Evolutionary conservation across 2,329 filamentous ascomycete genomes (phyloP).

Genomic region (Diaporthe batatas): DNA sequence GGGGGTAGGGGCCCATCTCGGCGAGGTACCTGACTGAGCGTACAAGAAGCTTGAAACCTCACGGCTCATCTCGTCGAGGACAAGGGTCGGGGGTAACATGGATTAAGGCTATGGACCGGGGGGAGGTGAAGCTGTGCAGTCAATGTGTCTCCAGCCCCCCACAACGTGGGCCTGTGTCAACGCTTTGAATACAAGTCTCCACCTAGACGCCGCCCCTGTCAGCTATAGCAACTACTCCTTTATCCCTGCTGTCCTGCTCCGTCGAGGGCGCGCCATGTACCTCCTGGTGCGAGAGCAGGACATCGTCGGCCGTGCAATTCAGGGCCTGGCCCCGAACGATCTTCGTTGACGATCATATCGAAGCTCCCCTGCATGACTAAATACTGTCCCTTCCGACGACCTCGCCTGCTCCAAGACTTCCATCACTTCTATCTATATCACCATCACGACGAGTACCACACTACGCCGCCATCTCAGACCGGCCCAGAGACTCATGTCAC

Average conservation of each 20-base stretch:
- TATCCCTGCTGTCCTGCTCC: slow-evolving; percentile 35
- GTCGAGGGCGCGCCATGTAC: slow-evolving; percentile 36
- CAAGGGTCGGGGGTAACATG: slow-evolving; percentile 34
- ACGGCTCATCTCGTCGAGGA: slow-evolving; percentile 22
- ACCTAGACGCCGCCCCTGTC: slow-evolving; percentile 28
- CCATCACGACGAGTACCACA: slow-evolving; percentile 7
- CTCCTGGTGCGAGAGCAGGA: slow-evolving; percentile 33
- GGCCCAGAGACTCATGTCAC: slow-evolving; percentile 36
- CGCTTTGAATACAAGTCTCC: slow-evolving; percentile 35
- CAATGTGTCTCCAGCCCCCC: slow-evolving; percentile 39
- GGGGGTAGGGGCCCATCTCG: slow-evolving; percentile 7
- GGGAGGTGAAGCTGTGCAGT: slow-evolving; percentile 33
- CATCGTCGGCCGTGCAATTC: slow-evolving; percentile 35
- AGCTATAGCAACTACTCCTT: slow-evolving; percentile 35
- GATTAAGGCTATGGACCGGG: slow-evolving; percentile 37
- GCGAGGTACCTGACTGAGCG: slow-evolving; percentile 18
- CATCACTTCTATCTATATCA: slow-evolving; percentile 12
- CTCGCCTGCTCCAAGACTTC: slow-evolving; percentile 4
- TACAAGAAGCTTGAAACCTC: slow-evolving; percentile 36
- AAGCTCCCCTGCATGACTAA: slow-evolving; percentile 21
- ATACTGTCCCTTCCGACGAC: slow-evolving; percentile 10
- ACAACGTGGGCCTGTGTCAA: slow-evolving; percentile 31
- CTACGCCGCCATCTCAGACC: slow-evolving; percentile 8
- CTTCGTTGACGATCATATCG: slow-evolving; percentile 35
- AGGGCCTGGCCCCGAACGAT: slow-evolving; percentile 36